A percentile compares a stretch with the other conserved stretches of the same genome.
Evolutionary conservation across 495 filamentous ascomycete genomes (phyloP).

Genomic region (Aspergillus conjunctus): DNA sequence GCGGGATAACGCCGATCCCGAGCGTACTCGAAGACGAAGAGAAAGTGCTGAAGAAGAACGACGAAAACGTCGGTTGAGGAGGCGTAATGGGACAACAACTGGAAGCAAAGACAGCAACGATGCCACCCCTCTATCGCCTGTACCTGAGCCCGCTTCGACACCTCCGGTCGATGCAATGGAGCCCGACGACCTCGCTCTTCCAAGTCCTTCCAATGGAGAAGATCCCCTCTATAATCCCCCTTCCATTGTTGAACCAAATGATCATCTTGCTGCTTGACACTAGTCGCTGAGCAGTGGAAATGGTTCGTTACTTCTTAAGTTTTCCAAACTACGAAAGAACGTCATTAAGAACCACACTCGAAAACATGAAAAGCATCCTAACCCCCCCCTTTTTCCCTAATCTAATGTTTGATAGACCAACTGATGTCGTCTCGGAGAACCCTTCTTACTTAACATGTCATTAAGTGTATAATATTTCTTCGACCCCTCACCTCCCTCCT

Average conservation of each 20-base stretch:
- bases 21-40: slow-evolving; percentile 62
- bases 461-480: slow-evolving; percentile 30
- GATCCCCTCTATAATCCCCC: slow-evolving; percentile 26
- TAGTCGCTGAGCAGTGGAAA: slow-evolving; percentile 27
- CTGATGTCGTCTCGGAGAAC: slow-evolving; percentile 38
- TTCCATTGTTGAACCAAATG: slow-evolving; percentile 35
- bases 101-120: slow-evolving; percentile 53
- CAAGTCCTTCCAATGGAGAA: slow-evolving; percentile 33
- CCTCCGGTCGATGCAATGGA: slow-evolving; percentile 28
- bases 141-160: slow-evolving; percentile 39
- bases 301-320: too few species aligned
- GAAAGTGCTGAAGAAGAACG: slow-evolving; percentile 74
- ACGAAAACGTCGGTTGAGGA: slow-evolving; percentile 58
- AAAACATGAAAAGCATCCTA: not conserved
- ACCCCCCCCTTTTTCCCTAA: slow-evolving; percentile 26
- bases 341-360: not conserved
- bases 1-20: slow-evolving; percentile 61
- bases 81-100: slow-evolving; percentile 51
- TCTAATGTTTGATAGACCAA: slow-evolving; percentile 47
- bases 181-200: slow-evolving; percentile 29
- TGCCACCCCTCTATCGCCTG: slow-evolving; percentile 35
- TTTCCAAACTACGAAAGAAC: not conserved
- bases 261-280: slow-evolving; percentile 10
- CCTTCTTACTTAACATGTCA: slow-evolving; percentile 26
- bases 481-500: slow-evolving; percentile 14